Evolutionary conservation across 2,329 filamentous ascomycete genomes (phyloP), one percentile per base, ranked within the genome.

Genomic region (Ceratocystis harringtonii): DNA sequence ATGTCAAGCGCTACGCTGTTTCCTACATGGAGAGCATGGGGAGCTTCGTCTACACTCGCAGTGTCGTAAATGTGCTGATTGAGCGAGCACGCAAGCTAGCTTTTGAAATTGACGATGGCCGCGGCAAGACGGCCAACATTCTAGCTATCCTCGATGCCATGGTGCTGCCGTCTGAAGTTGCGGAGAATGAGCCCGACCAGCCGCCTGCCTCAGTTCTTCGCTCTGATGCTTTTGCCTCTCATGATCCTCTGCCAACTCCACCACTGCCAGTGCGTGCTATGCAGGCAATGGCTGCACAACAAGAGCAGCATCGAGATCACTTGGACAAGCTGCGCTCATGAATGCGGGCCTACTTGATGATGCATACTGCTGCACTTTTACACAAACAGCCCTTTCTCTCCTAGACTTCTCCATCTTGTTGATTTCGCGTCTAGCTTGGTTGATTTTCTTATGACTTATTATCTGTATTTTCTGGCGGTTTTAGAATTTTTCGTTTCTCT

Each of bases 1-100:
- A 92, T 71, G 89, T 97, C 64, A 97, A 97, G 79, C 79, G 84
- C 68, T 97, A 96, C 73, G 94, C 94, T 2, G 86, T 97, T 22
- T 80, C 80, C 58, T 95, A 96, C 74, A 95, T 99, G 90, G 86
- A 96, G 74, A 80, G 81, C 69, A 95, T 88, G 0, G 91, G 91
- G 45, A 95, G 88, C 72, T 96, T 99, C 73, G 85, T 86, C 64
- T 96, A 97, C 73, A 92, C 89, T 17, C 80, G 84, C 67, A 78
- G 82, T 62, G 88, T 90, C 1, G 74, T 92, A 8, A 72, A 74
- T 15, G 81, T 86, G 43, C 76, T 92, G 69, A 81, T 85, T 57
- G 80, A 80, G 68, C 81, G 86, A 67, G 87, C 88, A 22, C 77
- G 81, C 65, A 79, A 76, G 68, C 75, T 88, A 72, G 81, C 87